Conservation (phyloP, 176 grass and related monocot species). For the Chloris gayana region DNA sequence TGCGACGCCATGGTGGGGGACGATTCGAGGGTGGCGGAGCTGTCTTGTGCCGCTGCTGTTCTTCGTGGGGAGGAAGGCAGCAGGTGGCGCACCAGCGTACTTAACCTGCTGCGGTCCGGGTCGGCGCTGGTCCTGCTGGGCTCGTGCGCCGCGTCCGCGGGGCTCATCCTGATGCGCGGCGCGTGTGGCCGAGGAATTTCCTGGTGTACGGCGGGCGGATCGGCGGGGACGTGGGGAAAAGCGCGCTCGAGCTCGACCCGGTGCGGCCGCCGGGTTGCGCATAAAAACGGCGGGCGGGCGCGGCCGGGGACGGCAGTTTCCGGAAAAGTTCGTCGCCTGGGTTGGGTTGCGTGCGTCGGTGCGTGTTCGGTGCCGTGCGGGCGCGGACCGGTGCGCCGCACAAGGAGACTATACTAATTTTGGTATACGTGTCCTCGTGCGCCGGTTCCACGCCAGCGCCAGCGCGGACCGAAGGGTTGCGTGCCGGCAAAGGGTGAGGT, state of each 20-base stretch:
- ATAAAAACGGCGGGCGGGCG: constrained; percentile 46
- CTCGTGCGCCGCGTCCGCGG: not conserved
- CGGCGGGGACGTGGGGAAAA: not conserved
- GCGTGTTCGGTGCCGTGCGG: constrained; percentile 3
- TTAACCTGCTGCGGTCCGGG: constrained; percentile 58
- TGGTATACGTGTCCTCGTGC: not conserved
- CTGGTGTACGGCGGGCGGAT: not conserved
- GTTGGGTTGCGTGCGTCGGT: not conserved
- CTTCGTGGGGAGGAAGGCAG: constrained; percentile 43
- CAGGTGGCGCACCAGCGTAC: constrained; percentile 79
- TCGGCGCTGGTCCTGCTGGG: constrained; percentile 24
- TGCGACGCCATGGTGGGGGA: constrained; percentile 56
- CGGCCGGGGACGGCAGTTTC: constrained; percentile 41
- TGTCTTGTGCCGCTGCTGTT: not conserved
- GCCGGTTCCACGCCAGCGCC: no score
- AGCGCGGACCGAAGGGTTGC: constrained; percentile 4
- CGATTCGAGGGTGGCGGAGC: constrained; percentile 39
- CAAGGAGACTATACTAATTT: no score
- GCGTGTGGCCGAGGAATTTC: not conserved
- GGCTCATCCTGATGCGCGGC: constrained; percentile 13
- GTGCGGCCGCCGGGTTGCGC: constrained; percentile 42
- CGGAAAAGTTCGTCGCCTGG: not conserved
- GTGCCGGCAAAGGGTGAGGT: constrained; percentile 6
- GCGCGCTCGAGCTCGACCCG: constrained; percentile 27
- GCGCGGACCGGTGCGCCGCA: not conserved